A percentile compares a stretch with the other conserved stretches of the same genome.
Conservation (phyloP, 176 grass and related monocot genomes). For the Secale cereale region DNA sequence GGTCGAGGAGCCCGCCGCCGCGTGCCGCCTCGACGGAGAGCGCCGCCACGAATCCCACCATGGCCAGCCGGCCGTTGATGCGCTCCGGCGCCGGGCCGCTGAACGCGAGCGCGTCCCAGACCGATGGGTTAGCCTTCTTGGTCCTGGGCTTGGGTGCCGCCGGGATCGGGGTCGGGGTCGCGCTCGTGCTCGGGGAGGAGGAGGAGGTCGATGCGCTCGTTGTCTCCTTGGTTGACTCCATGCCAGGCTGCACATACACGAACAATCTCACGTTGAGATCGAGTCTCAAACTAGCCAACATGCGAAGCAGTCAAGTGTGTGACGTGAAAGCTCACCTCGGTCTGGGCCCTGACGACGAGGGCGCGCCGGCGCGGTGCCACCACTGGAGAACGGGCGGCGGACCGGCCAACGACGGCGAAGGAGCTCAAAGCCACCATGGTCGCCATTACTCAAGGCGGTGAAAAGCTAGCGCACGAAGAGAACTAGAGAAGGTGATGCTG, state of each 20-base stretch:
- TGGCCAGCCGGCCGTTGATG: constrained; percentile 72
- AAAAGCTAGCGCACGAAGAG: no score
- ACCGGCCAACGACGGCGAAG: no score
- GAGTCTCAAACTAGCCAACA: not conserved
- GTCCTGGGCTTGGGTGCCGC: not conserved
- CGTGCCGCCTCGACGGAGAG: constrained; percentile 45
- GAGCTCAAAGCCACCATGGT: no score
- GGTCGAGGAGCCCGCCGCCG: constrained; percentile 33
- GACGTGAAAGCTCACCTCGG: no score
- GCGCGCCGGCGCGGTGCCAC: no score
- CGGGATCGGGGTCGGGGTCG: not conserved
- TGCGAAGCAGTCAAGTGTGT: not conserved
- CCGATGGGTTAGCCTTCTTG: constrained; percentile 10
- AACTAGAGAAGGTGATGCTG: no score
- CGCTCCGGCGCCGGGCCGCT: constrained; percentile 60
- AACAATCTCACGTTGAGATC: not conserved
- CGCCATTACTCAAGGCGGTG: no score
- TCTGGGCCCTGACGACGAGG: no score
- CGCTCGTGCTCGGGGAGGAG: not conserved
- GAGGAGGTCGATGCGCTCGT: not conserved
- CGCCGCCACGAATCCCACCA: constrained; percentile 69
- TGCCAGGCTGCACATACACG: not conserved
- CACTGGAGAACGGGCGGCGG: no score
- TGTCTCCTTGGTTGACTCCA: not conserved
- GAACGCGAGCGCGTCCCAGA: constrained; percentile 63